Percentiles rank a stretch among this genome's conserved stretches.
Conservation (phyloP, 2,329 filamentous ascomycete genomes). For the Iodosphaeria phyllophila region DNA sequence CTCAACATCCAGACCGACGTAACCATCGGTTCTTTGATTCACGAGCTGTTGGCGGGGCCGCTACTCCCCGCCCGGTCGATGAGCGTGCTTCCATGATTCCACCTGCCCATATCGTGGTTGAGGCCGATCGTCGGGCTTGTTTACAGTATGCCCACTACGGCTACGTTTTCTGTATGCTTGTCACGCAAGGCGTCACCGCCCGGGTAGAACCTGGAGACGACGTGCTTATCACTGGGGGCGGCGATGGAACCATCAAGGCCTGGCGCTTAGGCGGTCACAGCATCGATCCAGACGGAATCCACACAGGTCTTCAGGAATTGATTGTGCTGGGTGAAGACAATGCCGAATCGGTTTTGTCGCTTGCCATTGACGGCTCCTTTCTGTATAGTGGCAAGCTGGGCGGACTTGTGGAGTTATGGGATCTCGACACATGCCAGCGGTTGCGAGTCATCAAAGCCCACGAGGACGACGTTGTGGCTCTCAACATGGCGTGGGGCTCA, state of each 20-base stretch:
- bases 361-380: constrained; percentile 78
- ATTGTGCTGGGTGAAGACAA: constrained; percentile 44
- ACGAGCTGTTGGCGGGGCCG: constrained; percentile 60
- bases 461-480: constrained; percentile 64
- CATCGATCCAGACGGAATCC: constrained; percentile 28
- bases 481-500: constrained; percentile 70
- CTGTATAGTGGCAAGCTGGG: constrained; percentile 79
- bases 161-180: constrained; percentile 90
- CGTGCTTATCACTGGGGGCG: constrained; percentile 75
- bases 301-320: constrained; percentile 49
- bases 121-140: constrained; percentile 67
- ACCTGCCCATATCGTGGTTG: constrained; percentile 39
- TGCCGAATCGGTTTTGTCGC: constrained; percentile 49
- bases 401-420: constrained; percentile 89
- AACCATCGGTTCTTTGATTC: constrained; percentile 91
- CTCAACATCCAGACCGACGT: constrained; percentile 54
- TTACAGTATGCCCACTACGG: constrained; percentile 85
- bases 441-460: constrained; percentile 72
- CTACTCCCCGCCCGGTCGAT: constrained; percentile 53
- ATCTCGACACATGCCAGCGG: constrained; percentile 82
- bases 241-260: constrained; percentile 87
- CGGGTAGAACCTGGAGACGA: constrained; percentile 58
- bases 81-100: constrained; percentile 36
- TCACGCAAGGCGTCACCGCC: constrained; percentile 50
- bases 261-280: constrained; percentile 47